Conservation (phyloP, 768 basidiomycete species). For the Leucosporidium scottii region DNA sequence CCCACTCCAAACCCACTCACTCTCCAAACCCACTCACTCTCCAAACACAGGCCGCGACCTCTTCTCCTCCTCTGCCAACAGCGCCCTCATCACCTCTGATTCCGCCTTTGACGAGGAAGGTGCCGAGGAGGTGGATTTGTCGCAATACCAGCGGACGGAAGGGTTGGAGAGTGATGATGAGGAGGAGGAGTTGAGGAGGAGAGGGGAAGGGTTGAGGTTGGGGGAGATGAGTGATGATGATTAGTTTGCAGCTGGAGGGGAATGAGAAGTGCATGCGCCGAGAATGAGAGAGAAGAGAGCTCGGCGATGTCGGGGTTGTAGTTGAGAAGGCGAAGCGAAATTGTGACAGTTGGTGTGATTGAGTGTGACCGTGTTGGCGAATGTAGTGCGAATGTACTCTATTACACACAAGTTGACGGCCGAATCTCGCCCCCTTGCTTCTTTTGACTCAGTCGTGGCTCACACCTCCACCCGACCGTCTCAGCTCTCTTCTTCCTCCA, state of each 20-base stretch:
- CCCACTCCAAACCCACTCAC: neutral
- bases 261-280: too few relatives aligned
- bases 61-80: conserved; percentile 72
- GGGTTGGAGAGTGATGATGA: conserved; percentile 45
- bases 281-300: too few relatives aligned
- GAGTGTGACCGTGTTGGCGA: too few relatives aligned
- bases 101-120: conserved; percentile 71
- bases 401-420: too few relatives aligned
- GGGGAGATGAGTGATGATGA: conserved; percentile 74
- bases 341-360: too few relatives aligned
- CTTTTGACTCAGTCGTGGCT: too few relatives aligned
- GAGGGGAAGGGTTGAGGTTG: conserved; percentile 49
- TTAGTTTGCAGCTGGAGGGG: conserved; percentile 38
- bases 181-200: conserved; percentile 48
- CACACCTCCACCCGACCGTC: too few relatives aligned
- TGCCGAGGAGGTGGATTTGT: conserved; percentile 76
- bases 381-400: too few relatives aligned
- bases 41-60: conserved; percentile 67
- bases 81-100: conserved; percentile 57
- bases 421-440: too few relatives aligned
- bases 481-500: too few relatives aligned
- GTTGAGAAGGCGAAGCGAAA: too few relatives aligned
- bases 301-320: too few relatives aligned
- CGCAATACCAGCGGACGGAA: conserved; percentile 71
- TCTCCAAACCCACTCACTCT: neutral